Conservation (phyloP, 1,139 yeast genomes). For the Kodamaea suecica region DNA sequence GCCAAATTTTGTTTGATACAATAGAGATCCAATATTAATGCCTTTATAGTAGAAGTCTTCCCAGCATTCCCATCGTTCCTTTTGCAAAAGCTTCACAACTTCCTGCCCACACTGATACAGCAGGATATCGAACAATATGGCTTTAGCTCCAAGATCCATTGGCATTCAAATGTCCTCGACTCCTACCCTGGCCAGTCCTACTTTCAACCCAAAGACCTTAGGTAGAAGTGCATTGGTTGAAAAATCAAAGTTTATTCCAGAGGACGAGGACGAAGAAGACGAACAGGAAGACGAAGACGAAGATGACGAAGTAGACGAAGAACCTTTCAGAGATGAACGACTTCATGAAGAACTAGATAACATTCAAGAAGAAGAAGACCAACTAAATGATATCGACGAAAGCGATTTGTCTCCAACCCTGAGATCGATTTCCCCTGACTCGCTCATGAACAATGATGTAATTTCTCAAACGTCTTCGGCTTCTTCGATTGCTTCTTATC, state of each 20-base stretch:
- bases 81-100: too few species aligned
- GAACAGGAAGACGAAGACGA: constrained; percentile 5
- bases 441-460: constrained; percentile 27
- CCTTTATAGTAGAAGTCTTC: too few species aligned
- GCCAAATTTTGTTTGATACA: too few species aligned
- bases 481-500: constrained; percentile 5
- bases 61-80: too few species aligned
- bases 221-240: constrained; percentile 14
- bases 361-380: constrained; percentile 5
- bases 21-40: too few species aligned
- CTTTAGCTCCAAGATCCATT: constrained; percentile 58
- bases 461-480: constrained; percentile 8
- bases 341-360: constrained; percentile 2
- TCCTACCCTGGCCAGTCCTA: constrained; percentile 43
- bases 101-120: too few species aligned
- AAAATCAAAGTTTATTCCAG: neutral
- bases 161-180: constrained; percentile 39
- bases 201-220: constrained; percentile 44
- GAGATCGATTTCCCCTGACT: constrained; percentile 46
- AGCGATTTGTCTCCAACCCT: constrained; percentile 36
- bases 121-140: constrained; percentile 30
- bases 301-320: constrained; percentile 2
- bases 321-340: neutral
- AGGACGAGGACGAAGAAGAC: constrained; percentile 11
- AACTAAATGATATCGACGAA: constrained; percentile 5